phyloP scores from a whole-genome alignment of 371 early-diverging fungal genomes.

The Lichtheimia ornata region DNA sequence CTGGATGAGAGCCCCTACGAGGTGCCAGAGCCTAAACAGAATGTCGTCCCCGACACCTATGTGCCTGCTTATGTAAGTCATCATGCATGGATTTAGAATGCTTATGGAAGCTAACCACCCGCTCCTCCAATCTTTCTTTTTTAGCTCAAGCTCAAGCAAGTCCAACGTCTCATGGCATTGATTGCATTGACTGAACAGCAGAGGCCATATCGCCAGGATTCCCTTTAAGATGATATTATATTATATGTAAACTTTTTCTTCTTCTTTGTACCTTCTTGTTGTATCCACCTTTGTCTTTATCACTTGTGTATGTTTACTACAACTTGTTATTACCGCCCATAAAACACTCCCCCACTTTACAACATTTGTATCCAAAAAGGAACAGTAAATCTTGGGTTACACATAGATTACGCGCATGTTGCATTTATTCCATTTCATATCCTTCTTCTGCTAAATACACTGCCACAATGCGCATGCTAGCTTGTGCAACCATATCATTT shows the following conservation, averaged over 20 bases:
- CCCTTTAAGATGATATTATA: background rate
- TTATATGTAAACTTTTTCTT: too few species aligned
- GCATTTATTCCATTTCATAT: constrained; percentile 22
- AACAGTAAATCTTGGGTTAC: too few species aligned
- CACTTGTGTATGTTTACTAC: too few species aligned
- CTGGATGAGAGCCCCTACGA: constrained; percentile 72
- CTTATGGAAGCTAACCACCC: background rate
- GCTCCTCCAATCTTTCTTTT: background rate
- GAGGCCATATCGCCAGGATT: background rate
- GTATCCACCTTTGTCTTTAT: too few species aligned
- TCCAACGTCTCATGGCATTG: constrained; percentile 23
- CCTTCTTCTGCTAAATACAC: constrained; percentile 53
- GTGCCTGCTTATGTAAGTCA: constrained; percentile 52
- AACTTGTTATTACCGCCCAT: too few species aligned
- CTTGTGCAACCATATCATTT: constrained; percentile 40
- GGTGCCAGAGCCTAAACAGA: constrained; percentile 56
- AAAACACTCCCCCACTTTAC: too few species aligned
- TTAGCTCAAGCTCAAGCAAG: constrained; percentile 27
- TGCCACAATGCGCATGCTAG: constrained; percentile 43
- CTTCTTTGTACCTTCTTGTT: too few species aligned
- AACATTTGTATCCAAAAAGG: too few species aligned
- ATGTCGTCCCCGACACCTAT: constrained; percentile 57
- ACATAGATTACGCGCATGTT: too few species aligned
- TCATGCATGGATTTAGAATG: too few species aligned
- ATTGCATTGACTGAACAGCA: constrained; percentile 3